A percentile compares a stretch with the other conserved stretches of the same genome.
phyloP scores from a whole-genome alignment of 768 basidiomycete genomes.

The Leccinum arenicola region DNA sequence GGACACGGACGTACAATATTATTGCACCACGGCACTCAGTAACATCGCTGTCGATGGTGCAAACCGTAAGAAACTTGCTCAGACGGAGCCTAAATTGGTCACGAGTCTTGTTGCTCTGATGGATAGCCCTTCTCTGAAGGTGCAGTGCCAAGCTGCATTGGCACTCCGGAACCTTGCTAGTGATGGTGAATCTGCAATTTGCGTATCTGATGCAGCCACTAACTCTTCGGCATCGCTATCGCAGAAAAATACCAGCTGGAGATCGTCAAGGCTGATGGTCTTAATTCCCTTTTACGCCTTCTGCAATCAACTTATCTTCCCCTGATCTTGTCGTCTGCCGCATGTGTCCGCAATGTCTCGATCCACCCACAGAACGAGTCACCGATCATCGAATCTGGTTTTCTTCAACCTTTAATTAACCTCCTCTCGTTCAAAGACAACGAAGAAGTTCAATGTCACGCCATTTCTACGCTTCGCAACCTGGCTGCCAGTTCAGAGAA shows the following conservation, averaged over 20 bases:
- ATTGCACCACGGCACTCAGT: constrained; percentile 96
- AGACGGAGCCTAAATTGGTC: constrained; percentile 92
- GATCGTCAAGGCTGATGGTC: constrained; percentile 94
- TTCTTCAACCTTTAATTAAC: constrained; percentile 93
- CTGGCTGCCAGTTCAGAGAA: constrained; percentile 96
- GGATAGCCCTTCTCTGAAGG: constrained; percentile 97
- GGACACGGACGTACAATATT: constrained; percentile 99
- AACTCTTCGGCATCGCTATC: background rate
- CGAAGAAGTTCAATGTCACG: constrained; percentile 99
- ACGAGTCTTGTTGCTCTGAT: constrained; percentile 91
- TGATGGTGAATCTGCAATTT: constrained; percentile 58
- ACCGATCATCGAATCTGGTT: constrained; percentile 98
- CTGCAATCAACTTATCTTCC: constrained; percentile 96
- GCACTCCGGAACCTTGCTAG: constrained; percentile 96
- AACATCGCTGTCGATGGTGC: constrained; percentile 97
- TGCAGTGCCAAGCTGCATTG: constrained; percentile 97
- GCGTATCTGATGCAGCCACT: constrained; percentile 18
- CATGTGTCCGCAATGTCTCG: constrained; percentile 98
- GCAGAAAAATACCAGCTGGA: constrained; percentile 98
- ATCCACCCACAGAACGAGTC: constrained; percentile 99
- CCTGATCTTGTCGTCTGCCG: constrained; percentile 95
- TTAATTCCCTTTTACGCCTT: constrained; percentile 88
- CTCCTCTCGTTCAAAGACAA: constrained; percentile 98
- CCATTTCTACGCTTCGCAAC: constrained; percentile 95
- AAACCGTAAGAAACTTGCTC: constrained; percentile 93